Base-by-base conservation (phyloP, 2,329 filamentous ascomycete genomes). In the Talaromyces islandicus region DNA sequence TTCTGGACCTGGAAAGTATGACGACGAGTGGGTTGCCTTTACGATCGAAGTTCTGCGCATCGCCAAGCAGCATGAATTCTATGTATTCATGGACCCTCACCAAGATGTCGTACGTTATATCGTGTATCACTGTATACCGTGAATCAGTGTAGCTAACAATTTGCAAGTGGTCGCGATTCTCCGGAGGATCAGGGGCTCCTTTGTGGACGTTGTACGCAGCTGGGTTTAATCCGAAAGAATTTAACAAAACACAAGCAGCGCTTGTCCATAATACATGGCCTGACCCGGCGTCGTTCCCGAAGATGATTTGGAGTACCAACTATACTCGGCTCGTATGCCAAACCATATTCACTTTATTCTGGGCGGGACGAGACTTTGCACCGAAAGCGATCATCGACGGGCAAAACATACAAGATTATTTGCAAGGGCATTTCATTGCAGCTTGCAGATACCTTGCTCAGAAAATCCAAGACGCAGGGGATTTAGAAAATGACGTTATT, bases 271-370 rank as follows among this genome's bases (percentile, higher is more conserved):
- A 97, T 70, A 95, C 90, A 1, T 97, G 91, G 71, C 87, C 90
- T 10, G 84, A 96, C 21, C 91, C 92, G 9, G 87, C 87, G 27
- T 83, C 88, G 1, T 99, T 93, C 66, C 94, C 94, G 25, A 97
- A 97, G 78, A 99, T 99, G 95, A 93, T 97, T 60, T 99, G 94
- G 94, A 92, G 93, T 17, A 97, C 95, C 56, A 99, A 99, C 72
- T 99, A 99, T 75, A 89, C 86, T 63, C 85, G 94, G 25, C 81
- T 97, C 55, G 92, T 89, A 2, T 90, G 88, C 55, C 91, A 92
- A 65, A 92, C 91, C 52, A 91, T 97, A 66, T 97, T 97, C 72
- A 96, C 93, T 0, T 78, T 97, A 56, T 99, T 96, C 78, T 99
- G 95, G 73, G 92, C 84, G 9, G 94, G 94, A 38, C 86, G 82